Base-by-base conservation (phyloP, 2,329 filamentous ascomycete genomes). In the Arachnomyces sp. region DNA sequence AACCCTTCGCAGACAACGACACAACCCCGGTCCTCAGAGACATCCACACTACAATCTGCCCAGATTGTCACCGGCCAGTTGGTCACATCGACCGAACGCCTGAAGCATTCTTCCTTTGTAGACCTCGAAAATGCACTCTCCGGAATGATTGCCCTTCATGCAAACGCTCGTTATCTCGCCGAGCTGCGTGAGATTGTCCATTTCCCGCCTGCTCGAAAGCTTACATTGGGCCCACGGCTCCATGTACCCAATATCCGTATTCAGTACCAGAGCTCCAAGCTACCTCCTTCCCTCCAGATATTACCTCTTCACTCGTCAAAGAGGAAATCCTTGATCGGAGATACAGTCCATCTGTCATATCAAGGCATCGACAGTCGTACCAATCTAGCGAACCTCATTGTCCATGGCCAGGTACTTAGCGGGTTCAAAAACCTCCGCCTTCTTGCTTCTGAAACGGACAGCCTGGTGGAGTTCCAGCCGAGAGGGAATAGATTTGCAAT, bases 261-360 rank as follows among this genome's bases (percentile, higher is more conserved):
- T 36, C 56, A 53, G 25, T 63, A 63, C 37, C 50, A 58, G 30
- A 38, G 46, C 15, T 47, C 53, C 2, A 51, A 46, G 13, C 49
- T 66, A 25, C 62, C 60, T 9, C 34, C 45, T 28, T 47, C 49
- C 28, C 45, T 64, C 34, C 58, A 47, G 28, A 49, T 62, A 41
- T 40, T 48, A 16, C 45, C 58, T 28, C 57, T 58, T 17, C 40
- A 46, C 28, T 50, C 51, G 2, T 32, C 53, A 12, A 51, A 50
- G 15, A 56, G 42, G 29, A 55, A 52, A 38, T 44, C 51, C 25
- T 51, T 57, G 28, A 43, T 66, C 6, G 57, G 54, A 35, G 53
- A 61, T 28, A 62, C 60, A 6, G 40, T 67, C 42, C 54, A 57
- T 16, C 50, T 67, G 28, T 53, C 56, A 12, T 67, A 63, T 42